Evolutionary conservation across 805 yeast genomes (phyloP).

Genomic region (Yarrowia sp.): DNA sequence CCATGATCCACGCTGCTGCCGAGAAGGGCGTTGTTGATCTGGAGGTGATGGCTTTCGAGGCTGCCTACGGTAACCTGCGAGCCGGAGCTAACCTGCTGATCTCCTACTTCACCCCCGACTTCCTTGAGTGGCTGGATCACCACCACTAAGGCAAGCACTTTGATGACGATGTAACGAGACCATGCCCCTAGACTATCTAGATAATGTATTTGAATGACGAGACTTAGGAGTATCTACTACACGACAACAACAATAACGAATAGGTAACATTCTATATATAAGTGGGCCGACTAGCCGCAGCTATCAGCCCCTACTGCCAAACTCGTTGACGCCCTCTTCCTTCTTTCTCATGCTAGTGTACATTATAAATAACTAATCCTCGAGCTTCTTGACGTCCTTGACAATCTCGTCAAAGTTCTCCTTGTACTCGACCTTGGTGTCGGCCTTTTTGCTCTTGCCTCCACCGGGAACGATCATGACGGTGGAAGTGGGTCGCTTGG

Average conservation of each 20-base stretch:
- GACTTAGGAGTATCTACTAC: background rate
- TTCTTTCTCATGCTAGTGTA: slow-evolving; percentile 23
- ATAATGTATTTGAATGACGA: background rate
- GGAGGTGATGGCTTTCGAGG: slow-evolving; percentile 71
- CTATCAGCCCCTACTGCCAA: background rate
- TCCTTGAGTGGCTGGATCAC: slow-evolving; percentile 76
- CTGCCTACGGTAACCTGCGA: slow-evolving; percentile 86
- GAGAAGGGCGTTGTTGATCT: slow-evolving; percentile 90
- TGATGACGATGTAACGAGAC: slow-evolving; percentile 6
- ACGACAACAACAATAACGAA: background rate
- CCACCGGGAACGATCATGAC: slow-evolving; percentile 98
- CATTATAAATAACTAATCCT: slow-evolving; percentile 29
- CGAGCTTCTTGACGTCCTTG: slow-evolving; percentile 63
- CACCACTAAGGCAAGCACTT: background rate
- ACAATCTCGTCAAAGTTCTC: slow-evolving; percentile 91
- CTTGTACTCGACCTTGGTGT: slow-evolving; percentile 70
- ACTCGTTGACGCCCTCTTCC: slow-evolving; percentile 11
- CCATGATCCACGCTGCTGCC: slow-evolving; percentile 98
- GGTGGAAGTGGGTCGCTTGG: slow-evolving; percentile 98
- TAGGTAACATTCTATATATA: slow-evolving; percentile 19
- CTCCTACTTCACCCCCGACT: slow-evolving; percentile 92
- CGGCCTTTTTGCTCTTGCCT: slow-evolving; percentile 68
- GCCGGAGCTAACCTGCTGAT: slow-evolving; percentile 95
- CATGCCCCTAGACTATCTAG: slow-evolving; percentile 10
- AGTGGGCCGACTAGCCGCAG: background rate